Evolutionary conservation across 208 protist species (phyloP).

Genomic region (Entamoeba invadens): DNA sequence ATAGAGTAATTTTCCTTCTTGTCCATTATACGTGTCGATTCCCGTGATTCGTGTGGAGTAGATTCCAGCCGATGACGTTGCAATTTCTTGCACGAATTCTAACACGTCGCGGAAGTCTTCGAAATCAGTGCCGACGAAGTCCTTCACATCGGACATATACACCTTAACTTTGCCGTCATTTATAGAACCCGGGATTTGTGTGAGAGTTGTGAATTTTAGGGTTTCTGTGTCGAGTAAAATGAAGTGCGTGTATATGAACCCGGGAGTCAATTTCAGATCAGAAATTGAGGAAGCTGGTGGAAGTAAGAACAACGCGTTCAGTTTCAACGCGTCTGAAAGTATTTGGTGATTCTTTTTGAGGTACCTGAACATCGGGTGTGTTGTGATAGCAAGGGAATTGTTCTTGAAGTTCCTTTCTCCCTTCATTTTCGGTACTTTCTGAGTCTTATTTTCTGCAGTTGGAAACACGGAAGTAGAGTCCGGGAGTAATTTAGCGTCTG

Average conservation of each 20-base stretch:
- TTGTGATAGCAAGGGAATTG: not conserved
- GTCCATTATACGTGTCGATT: not conserved
- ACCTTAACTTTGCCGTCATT: not conserved
- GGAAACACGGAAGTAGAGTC: not conserved
- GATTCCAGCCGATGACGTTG: not conserved
- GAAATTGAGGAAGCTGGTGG: not conserved
- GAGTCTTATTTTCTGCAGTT: not conserved
- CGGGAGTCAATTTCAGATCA: not conserved
- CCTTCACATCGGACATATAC: not conserved
- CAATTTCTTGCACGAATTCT: not conserved
- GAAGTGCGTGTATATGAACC: not conserved
- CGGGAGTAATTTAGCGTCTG: no score
- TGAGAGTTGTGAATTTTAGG: not conserved
- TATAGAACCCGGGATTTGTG: not conserved
- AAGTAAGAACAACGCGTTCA: not conserved
- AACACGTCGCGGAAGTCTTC: not conserved
- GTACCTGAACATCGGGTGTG: not conserved
- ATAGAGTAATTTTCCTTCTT: not conserved
- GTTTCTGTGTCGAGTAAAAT: not conserved
- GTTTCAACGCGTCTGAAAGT: not conserved
- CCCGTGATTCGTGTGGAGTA: not conserved
- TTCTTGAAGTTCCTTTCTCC: not conserved
- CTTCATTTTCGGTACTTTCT: no score
- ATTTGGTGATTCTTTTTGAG: not conserved
- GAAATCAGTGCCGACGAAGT: not conserved